A percentile compares a stretch with the other conserved stretches of the same genome.
Conservation (phyloP, 2,329 filamentous ascomycete species). For the Fusarium pseudograminearum region DNA sequence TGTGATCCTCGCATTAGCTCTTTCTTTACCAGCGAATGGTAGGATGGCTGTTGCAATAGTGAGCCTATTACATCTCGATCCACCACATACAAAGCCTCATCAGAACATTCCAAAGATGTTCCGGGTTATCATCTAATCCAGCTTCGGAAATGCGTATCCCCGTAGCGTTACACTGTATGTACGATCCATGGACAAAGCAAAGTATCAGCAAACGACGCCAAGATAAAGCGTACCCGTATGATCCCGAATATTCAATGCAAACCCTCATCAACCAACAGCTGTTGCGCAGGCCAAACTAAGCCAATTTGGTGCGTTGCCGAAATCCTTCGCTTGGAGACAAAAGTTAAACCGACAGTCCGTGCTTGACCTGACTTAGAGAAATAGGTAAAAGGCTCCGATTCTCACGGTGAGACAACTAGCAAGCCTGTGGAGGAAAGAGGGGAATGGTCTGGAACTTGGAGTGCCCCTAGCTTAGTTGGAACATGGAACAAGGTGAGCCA, state of each 20-base stretch:
- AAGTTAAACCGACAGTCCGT: not conserved
- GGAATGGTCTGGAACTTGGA: not conserved
- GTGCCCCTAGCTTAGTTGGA: not conserved
- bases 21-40: not conserved
- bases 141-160: not conserved
- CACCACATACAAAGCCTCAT: not conserved
- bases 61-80: not conserved
- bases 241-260: not conserved
- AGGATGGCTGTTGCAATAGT: not conserved
- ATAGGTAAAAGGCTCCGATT: slow-evolving; percentile 3
- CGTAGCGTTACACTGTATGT: not conserved
- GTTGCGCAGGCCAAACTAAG: not conserved
- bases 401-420: slow-evolving; percentile 16
- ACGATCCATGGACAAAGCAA: not conserved
- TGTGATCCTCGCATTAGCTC: not conserved
- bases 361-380: not conserved
- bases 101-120: not conserved
- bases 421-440: not conserved
- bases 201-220: not conserved
- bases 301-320: slow-evolving; percentile 1
- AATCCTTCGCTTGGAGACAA: not conserved
- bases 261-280: not conserved
- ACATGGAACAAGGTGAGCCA: slow-evolving; percentile 4
- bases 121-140: not conserved
- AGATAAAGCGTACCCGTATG: slow-evolving; percentile 8